Percentiles rank a stretch among this genome's conserved stretches.
These are phyloP conservation scores for Kingdonia uniflora DNA, from an alignment of 164 flowering plant genomes.

Conservation along the genomic window DNA sequence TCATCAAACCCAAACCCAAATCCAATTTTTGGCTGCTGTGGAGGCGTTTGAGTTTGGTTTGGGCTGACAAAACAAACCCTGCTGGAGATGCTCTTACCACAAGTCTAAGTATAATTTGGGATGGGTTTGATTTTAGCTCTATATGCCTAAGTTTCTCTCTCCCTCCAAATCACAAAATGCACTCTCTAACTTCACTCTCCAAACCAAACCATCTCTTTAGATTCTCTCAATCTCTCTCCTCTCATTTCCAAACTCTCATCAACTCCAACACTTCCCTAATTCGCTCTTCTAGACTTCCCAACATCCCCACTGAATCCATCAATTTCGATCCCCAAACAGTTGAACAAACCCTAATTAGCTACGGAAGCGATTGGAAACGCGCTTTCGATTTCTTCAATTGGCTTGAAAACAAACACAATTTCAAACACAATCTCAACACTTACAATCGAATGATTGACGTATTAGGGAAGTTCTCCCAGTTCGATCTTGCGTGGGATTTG, in stretches of 20 bases:
- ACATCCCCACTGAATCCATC: background rate
- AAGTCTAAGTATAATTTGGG: background rate
- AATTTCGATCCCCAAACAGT: slow-evolving; percentile 28
- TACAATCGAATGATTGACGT: slow-evolving; percentile 65
- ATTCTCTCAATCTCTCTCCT: background rate
- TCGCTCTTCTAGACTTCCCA: background rate
- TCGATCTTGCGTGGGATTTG: slow-evolving; percentile 46
- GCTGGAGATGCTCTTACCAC: no score
- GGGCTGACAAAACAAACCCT: no score
- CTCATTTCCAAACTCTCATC: background rate
- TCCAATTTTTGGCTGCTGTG: no score
- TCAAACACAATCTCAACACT: slow-evolving; percentile 49
- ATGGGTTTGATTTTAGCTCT: background rate
- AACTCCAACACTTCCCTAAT: background rate
- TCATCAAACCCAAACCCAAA: no score
- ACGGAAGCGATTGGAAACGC: slow-evolving; percentile 60
- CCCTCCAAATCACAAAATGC: slow-evolving; percentile 1
- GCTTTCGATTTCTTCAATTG: slow-evolving; percentile 84
- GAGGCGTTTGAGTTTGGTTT: no score
- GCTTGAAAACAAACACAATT: slow-evolving; percentile 35
- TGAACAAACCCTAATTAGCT: slow-evolving; percentile 44
- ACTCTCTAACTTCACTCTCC: background rate
- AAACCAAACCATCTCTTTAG: background rate
- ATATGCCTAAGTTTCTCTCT: no score
- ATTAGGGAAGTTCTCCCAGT: slow-evolving; percentile 80